Conservation (phyloP, 129 eudicot species). For the Flaveria linearis region DNA sequence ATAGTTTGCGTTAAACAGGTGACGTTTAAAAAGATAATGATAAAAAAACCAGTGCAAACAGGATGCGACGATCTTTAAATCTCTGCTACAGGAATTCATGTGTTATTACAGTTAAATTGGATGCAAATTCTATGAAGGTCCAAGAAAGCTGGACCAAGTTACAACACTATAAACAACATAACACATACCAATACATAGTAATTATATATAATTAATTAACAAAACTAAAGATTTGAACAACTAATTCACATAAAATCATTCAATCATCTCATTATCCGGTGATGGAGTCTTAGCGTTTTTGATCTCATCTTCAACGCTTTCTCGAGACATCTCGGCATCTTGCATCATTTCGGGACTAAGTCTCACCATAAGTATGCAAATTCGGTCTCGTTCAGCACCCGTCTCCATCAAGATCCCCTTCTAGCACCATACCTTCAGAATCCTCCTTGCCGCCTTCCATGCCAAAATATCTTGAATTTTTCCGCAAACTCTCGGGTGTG, state of each 20-base stretch:
- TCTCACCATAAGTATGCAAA: constrained; percentile 84
- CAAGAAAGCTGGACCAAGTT: constrained; percentile 28
- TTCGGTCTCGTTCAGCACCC: constrained; percentile 70
- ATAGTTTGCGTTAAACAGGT: too few species aligned
- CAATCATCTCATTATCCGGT: background rate
- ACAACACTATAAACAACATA: constrained; percentile 3
- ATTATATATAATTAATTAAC: background rate
- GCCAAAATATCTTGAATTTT: constrained; percentile 61
- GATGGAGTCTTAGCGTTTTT: constrained; percentile 11
- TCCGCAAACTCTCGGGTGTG: constrained; percentile 63
- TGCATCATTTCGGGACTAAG: constrained; percentile 92
- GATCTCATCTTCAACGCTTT: constrained; percentile 63
- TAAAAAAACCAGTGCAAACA: too few species aligned
- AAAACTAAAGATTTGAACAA: constrained; percentile 7
- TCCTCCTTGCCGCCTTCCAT: constrained; percentile 69
- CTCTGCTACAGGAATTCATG: background rate
- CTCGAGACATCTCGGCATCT: constrained; percentile 68
- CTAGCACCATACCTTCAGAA: constrained; percentile 66
- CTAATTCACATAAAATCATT: constrained; percentile 9
- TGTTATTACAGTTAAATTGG: background rate
- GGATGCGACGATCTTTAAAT: background rate
- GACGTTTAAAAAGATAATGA: too few species aligned
- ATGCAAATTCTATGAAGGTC: constrained; percentile 13
- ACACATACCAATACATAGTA: constrained; percentile 16
- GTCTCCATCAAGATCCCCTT: constrained; percentile 83